A percentile compares a stretch with the other conserved stretches of the same genome.
Conservation (phyloP, 1,139 yeast species). For the Nadsonia commutata region DNA sequence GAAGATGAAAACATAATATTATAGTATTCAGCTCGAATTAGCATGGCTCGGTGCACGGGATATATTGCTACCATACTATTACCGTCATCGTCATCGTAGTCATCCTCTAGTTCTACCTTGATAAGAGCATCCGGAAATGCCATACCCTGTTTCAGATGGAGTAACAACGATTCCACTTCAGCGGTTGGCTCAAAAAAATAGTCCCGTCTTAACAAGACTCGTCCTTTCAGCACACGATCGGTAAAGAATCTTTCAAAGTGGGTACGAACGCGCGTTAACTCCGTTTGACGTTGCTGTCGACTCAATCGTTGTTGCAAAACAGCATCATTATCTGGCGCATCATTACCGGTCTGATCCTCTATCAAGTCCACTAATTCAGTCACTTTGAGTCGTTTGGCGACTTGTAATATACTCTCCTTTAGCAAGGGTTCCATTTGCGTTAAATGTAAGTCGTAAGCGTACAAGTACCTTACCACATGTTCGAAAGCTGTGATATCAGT, state of each 20-base stretch:
- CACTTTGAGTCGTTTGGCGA: slow-evolving; percentile 27
- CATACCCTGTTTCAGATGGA: slow-evolving; percentile 8
- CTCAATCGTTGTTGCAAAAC: background rate
- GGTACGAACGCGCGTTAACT: slow-evolving; percentile 13
- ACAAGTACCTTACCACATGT: slow-evolving; percentile 36
- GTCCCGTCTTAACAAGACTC: slow-evolving; percentile 1
- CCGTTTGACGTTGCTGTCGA: slow-evolving; percentile 10
- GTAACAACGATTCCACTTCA: slow-evolving; percentile 4
- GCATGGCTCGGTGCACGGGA: slow-evolving; percentile 50
- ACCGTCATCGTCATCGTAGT: slow-evolving; percentile 5
- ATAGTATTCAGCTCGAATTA: slow-evolving; percentile 50
- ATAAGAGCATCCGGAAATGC: slow-evolving; percentile 38
- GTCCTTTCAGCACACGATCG: slow-evolving; percentile 24
- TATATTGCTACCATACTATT: slow-evolving; percentile 17
- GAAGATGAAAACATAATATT: slow-evolving; percentile 46
- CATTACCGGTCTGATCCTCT: slow-evolving; percentile 12
- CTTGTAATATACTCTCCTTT: slow-evolving; percentile 19
- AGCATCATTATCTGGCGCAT: slow-evolving; percentile 1
- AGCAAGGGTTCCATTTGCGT: slow-evolving; percentile 20
- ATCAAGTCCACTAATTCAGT: slow-evolving; percentile 26
- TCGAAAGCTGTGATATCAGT: slow-evolving; percentile 22
- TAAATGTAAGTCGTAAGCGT: slow-evolving; percentile 30
- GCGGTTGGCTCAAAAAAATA: slow-evolving; percentile 3
- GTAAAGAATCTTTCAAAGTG: slow-evolving; percentile 25
- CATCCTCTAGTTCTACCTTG: slow-evolving; percentile 22